phyloP scores from a whole-genome alignment of 2,329 filamentous ascomycete species.

The Dichotomopilus funicola region DNA sequence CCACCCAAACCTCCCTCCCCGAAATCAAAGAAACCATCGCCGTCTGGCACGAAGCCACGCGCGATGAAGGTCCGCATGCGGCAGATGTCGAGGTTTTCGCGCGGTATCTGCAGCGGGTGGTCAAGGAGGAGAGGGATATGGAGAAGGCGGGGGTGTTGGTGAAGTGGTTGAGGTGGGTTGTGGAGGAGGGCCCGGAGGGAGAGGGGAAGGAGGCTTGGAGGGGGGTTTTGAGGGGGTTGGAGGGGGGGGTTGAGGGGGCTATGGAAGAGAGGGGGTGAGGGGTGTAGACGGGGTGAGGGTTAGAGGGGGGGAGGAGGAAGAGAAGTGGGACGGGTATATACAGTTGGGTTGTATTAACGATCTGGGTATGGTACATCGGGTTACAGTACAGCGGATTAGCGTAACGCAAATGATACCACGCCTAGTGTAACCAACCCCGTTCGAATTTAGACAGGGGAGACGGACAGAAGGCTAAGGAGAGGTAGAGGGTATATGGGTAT shows the following conservation, averaged over 20 bases:
- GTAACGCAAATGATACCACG: slow-evolving; percentile 1
- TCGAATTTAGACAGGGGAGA: slow-evolving; percentile 1
- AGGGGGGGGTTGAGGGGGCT: slow-evolving; percentile 47
- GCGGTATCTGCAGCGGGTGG: slow-evolving; percentile 65
- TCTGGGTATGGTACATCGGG: too few relatives aligned
- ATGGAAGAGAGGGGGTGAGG: slow-evolving; percentile 51
- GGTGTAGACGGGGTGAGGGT: slow-evolving; percentile 40
- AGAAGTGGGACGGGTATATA: slow-evolving; percentile 7
- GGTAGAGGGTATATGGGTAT: too few relatives aligned
- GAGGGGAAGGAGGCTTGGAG: slow-evolving; percentile 40
- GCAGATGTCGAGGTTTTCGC: slow-evolving; percentile 72
- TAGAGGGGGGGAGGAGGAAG: neutral
- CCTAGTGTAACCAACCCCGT: slow-evolving; percentile 4
- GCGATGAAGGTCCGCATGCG: slow-evolving; percentile 65
- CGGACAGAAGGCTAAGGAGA: too few relatives aligned
- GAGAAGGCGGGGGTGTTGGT: slow-evolving; percentile 87
- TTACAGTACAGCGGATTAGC: neutral
- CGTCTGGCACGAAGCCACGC: slow-evolving; percentile 70
- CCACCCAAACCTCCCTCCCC: slow-evolving; percentile 35
- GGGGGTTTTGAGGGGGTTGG: slow-evolving; percentile 37
- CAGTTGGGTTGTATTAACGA: too few relatives aligned
- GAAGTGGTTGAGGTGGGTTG: slow-evolving; percentile 57
- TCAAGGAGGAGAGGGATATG: slow-evolving; percentile 71
- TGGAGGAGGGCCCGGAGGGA: slow-evolving; percentile 41
- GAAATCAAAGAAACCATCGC: slow-evolving; percentile 70